Evolutionary conservation across 2,329 filamentous ascomycete genomes (phyloP).

Genomic region (Ceratocystis destructans): DNA sequence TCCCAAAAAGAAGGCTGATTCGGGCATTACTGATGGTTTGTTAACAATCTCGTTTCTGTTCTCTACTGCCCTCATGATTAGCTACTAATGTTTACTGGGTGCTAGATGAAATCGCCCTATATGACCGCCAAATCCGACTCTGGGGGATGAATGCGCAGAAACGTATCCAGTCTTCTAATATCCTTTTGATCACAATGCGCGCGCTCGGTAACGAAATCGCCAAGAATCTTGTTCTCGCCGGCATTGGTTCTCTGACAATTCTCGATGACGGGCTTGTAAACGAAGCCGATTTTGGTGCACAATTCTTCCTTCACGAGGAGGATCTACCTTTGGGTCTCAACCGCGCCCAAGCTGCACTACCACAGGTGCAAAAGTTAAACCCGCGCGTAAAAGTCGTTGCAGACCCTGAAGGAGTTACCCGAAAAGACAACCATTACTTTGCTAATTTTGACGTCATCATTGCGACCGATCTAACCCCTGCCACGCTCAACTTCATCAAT

Average conservation of each 20-base stretch:
- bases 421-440: conserved; percentile 62
- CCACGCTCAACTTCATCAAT: conserved; percentile 65
- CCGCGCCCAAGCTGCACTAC: conserved; percentile 66
- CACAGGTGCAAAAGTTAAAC: conserved; percentile 74
- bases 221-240: conserved; percentile 92
- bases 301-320: conserved; percentile 61
- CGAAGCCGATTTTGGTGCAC: conserved; percentile 65
- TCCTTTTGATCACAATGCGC: conserved; percentile 77
- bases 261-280: conserved; percentile 64
- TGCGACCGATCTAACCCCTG: conserved; percentile 71
- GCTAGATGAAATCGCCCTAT: conserved; percentile 89
- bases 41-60: neutral
- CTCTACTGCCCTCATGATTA: neutral
- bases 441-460: conserved; percentile 71
- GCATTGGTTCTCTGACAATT: conserved; percentile 79
- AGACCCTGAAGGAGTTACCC: conserved; percentile 52
- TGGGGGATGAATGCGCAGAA: conserved; percentile 96
- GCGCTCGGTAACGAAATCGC: conserved; percentile 87
- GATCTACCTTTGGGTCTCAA: conserved; percentile 63
- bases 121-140: conserved; percentile 91
- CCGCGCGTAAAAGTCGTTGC: conserved; percentile 67
- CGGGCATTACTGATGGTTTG: conserved; percentile 10
- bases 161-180: conserved; percentile 75
- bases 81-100: neutral
- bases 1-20: neutral